These are phyloP conservation scores for Scedosporium aurantiacum DNA, from an alignment of 2,329 filamentous ascomycete genomes.

Conservation along the genomic window DNA sequence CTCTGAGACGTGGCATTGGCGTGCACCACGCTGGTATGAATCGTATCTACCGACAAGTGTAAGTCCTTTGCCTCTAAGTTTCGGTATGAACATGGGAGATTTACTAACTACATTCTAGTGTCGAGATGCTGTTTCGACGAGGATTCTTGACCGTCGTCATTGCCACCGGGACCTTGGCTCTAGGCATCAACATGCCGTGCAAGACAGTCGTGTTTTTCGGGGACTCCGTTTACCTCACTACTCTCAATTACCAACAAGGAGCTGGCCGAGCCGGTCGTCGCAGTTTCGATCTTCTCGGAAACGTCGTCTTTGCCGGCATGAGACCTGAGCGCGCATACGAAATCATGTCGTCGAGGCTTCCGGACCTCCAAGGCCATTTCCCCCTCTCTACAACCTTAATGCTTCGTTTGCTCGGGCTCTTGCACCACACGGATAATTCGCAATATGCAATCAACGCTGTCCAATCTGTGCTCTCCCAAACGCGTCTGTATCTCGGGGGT, in stretches of 20 bases:
- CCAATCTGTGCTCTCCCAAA: slow-evolving; percentile 58
- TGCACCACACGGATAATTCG: slow-evolving; percentile 54
- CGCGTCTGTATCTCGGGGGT: slow-evolving; percentile 59
- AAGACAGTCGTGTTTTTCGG: slow-evolving; percentile 70
- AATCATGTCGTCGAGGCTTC: slow-evolving; percentile 61
- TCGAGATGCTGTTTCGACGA: slow-evolving; percentile 65
- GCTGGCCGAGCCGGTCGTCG: slow-evolving; percentile 66
- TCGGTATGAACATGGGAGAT: not conserved
- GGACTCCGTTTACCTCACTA: slow-evolving; percentile 61
- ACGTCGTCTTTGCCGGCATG: slow-evolving; percentile 67
- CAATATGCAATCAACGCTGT: slow-evolving; percentile 51
- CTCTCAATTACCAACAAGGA: slow-evolving; percentile 66
- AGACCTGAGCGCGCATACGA: slow-evolving; percentile 49
- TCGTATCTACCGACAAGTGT: slow-evolving; percentile 58
- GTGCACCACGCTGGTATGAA: slow-evolving; percentile 77
- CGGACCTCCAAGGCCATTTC: slow-evolving; percentile 67
- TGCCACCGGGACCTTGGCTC: slow-evolving; percentile 63
- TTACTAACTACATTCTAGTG: slow-evolving; percentile 21
- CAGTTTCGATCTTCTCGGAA: slow-evolving; percentile 71
- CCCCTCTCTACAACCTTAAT: slow-evolving; percentile 63
- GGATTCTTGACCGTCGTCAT: slow-evolving; percentile 61
- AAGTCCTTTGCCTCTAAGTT: slow-evolving; percentile 16
- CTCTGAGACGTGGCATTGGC: slow-evolving; percentile 57
- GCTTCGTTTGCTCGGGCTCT: slow-evolving; percentile 54
- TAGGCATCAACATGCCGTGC: slow-evolving; percentile 78